These are phyloP conservation scores for Colletotrichum sp. DNA, from an alignment of 2,329 filamentous ascomycete species.

Conservation along the genomic window DNA sequence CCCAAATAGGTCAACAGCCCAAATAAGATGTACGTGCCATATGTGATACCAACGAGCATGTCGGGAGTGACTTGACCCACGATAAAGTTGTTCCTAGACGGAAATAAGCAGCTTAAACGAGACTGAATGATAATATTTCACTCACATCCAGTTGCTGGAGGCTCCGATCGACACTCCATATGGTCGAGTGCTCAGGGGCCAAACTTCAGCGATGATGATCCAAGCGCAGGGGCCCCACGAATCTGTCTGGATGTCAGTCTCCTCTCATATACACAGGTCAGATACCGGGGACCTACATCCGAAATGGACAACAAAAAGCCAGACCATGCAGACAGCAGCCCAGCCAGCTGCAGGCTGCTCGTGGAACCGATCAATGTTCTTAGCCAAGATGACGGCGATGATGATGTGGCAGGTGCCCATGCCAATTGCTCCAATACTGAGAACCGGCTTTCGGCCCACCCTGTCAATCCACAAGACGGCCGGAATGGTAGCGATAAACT, in stretches of 20 bases:
- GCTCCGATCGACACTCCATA: conserved; percentile 75
- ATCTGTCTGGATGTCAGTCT: conserved; percentile 40
- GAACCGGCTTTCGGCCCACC: conserved; percentile 66
- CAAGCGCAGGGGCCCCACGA: conserved; percentile 77
- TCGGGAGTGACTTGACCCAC: conserved; percentile 74
- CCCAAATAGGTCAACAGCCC: conserved; percentile 68
- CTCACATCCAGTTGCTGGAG: conserved; percentile 68
- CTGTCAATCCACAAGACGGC: conserved; percentile 71
- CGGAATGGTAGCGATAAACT: conserved; percentile 59
- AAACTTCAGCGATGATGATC: conserved; percentile 78
- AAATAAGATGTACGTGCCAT: conserved; percentile 77
- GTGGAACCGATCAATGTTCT: conserved; percentile 63
- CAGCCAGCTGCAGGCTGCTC: conserved; percentile 63
- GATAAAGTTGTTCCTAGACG: conserved; percentile 58
- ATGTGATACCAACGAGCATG: conserved; percentile 68
- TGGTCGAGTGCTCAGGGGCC: conserved; percentile 72
- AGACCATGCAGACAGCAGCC: conserved; percentile 72
- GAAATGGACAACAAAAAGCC: conserved; percentile 78
- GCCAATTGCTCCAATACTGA: conserved; percentile 69
- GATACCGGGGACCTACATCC: conserved; percentile 47
- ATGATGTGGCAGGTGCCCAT: conserved; percentile 75
- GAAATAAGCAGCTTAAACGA: fast-evolving
- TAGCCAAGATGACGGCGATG: conserved; percentile 72
- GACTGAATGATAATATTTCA: fast-evolving
- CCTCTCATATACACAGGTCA: fast-evolving